A percentile compares a stretch with the other conserved stretches of the same genome.
phyloP scores from a whole-genome alignment of 2,329 filamentous ascomycete genomes.

The Arthrobotrys pseudoclavata region DNA sequence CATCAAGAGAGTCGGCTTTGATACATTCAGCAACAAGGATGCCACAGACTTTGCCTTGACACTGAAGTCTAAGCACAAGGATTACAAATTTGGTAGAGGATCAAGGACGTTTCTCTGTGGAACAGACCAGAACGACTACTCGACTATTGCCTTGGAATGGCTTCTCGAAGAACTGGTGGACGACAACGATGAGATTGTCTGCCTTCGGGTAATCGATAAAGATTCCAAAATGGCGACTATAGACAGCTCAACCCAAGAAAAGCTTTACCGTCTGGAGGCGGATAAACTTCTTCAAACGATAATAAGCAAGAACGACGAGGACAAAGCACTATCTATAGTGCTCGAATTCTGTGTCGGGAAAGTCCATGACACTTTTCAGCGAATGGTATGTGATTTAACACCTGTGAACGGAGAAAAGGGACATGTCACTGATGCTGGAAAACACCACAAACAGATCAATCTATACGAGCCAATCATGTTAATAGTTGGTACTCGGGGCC shows the following conservation, averaged over 20 bases:
- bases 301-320: constrained; percentile 82
- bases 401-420: background rate
- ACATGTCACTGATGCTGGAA: background rate
- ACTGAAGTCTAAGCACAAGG: constrained; percentile 85
- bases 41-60: constrained; percentile 82
- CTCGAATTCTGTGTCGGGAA: constrained; percentile 91
- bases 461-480: constrained; percentile 93
- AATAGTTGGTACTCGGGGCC: constrained; percentile 87
- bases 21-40: constrained; percentile 78
- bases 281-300: constrained; percentile 80
- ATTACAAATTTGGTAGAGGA: constrained; percentile 83
- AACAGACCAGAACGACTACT: constrained; percentile 91
- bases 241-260: constrained; percentile 72
- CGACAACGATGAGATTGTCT: constrained; percentile 93
- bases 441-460: constrained; percentile 75
- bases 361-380: constrained; percentile 89
- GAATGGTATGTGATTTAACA: constrained; percentile 75
- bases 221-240: constrained; percentile 78
- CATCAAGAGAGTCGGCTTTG: constrained; percentile 78
- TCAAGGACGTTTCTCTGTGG: constrained; percentile 92
- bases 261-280: constrained; percentile 81
- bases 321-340: constrained; percentile 86
- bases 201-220: constrained; percentile 87
- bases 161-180: constrained; percentile 91
- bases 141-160: constrained; percentile 92